phyloP scores from a whole-genome alignment of 352 stramenopile species.

The Nothophytophthora sp. region DNA sequence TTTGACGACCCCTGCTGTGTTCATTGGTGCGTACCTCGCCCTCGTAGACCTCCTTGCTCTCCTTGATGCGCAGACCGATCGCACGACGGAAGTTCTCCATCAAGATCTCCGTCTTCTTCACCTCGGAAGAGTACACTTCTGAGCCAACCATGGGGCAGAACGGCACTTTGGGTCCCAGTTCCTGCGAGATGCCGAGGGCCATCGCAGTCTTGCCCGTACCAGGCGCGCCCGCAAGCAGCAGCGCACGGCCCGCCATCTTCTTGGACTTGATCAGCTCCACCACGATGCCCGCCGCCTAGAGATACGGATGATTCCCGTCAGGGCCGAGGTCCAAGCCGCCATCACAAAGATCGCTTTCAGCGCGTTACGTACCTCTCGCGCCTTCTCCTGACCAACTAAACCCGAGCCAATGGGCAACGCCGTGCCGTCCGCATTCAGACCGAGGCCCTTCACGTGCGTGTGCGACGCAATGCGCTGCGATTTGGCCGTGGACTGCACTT shows the following conservation, averaged over 20 bases:
- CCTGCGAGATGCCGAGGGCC: constrained; percentile 97
- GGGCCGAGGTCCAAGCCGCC: too few relatives aligned
- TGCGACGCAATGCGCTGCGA: constrained; percentile 95
- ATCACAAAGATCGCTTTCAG: too few relatives aligned
- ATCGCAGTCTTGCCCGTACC: constrained; percentile 99
- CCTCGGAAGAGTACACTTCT: constrained; percentile 99
- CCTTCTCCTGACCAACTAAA: constrained; percentile 98
- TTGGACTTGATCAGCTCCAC: constrained; percentile 99
- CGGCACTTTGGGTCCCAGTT: constrained; percentile 97
- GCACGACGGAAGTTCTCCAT: constrained; percentile 99
- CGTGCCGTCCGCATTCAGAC: constrained; percentile 90
- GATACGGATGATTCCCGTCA: too few relatives aligned
- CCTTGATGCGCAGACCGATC: constrained; percentile 99
- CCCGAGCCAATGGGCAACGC: constrained; percentile 93
- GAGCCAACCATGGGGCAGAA: constrained; percentile 99
- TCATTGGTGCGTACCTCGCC: too few relatives aligned
- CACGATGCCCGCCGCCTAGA: constrained; percentile 95
- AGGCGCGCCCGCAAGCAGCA: constrained; percentile 97
- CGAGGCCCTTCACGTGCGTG: constrained; percentile 98
- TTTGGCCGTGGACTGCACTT: constrained; percentile 95
- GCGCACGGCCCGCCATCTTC: constrained; percentile 98
- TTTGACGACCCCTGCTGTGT: too few relatives aligned
- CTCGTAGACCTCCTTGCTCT: constrained; percentile 99
- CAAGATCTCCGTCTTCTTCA: constrained; percentile 99
- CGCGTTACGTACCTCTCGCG: constrained; percentile 88